Evolutionary conservation across 208 protist genomes (phyloP).

Genomic region (Leishmania tropica): DNA sequence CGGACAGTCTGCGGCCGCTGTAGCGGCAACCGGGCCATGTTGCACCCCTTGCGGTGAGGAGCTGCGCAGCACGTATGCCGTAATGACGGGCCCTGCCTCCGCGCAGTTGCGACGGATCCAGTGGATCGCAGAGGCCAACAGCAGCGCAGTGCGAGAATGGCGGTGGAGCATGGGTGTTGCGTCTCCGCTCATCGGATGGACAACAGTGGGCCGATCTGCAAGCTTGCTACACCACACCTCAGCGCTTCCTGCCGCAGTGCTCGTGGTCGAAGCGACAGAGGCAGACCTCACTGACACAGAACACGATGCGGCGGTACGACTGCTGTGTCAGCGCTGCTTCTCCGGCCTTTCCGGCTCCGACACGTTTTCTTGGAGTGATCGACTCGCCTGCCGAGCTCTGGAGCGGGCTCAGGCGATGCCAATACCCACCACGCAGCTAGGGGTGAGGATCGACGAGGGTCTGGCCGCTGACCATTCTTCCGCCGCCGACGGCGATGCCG

Average conservation of each 20-base stretch:
- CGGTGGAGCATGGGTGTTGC: background rate
- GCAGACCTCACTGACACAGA: background rate
- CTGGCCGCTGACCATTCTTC: background rate
- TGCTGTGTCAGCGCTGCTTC: background rate
- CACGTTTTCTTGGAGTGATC: constrained; percentile 7
- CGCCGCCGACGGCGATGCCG: background rate
- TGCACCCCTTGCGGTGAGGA: constrained; percentile 5
- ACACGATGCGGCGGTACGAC: background rate
- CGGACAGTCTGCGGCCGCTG: too few relatives aligned
- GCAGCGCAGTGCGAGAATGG: constrained; percentile 21
- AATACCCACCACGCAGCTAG: too few relatives aligned
- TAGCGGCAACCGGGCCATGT: background rate
- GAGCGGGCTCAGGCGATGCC: background rate
- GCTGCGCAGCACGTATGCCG: background rate
- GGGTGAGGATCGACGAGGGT: too few relatives aligned
- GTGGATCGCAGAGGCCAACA: constrained; percentile 22
- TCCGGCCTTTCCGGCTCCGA: background rate
- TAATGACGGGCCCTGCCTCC: background rate
- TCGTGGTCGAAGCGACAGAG: constrained; percentile 9
- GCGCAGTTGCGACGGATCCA: constrained; percentile 6
- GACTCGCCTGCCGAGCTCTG: background rate
- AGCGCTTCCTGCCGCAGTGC: background rate
- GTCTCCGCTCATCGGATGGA: background rate
- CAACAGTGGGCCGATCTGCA: background rate
- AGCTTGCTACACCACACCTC: too few relatives aligned